Base-by-base conservation (phyloP, 768 basidiomycete species). In the Dacryopinax spathularia region DNA sequence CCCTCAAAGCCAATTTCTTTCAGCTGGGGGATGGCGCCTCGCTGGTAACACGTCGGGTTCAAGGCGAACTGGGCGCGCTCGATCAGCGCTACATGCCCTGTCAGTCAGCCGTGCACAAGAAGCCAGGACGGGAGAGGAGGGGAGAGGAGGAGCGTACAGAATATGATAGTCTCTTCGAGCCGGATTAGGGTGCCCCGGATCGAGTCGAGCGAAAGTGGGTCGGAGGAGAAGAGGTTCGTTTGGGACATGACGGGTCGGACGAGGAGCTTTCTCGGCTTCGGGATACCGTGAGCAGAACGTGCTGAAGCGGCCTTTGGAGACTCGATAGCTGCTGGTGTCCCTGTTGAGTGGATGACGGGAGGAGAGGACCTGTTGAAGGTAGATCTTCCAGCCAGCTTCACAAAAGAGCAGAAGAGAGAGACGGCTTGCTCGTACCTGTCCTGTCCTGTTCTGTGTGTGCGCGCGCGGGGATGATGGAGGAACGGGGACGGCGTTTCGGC, bases 101-200 rank as follows among this genome's bases (percentile, higher is more conserved):
- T 29, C 13, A 6, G 22, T 1, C n/a, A 60, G 37, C 0, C 29
- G 22, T 48, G 6, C 33, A 15, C 10, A 35, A 33, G 4, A 9
- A 41, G 10, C 31, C 9, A 33, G 2, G 37, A 37, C 16, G 7
- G 18, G 15, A 48, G 37, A 34, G 34, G 34, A n/a, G n/a, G n/a
- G 2, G 37, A 37, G 10, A 12, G 18, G 15, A 48, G 37, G 33
- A 33, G 34, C 76, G 66, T 37, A 78, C 78, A 70, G 74, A 99
- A 99, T 74, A 98, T 98, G 78, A 99, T 98, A 22, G 95, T 99
- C 69, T 99, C 96, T 72, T 99, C 96, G 25, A 99, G 83, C 29
- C 96, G 83, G 66, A 81, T 85, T 16, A 99, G 79, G 56, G 93
- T 88, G 22, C 84, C 84, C 63, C 96, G 80, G 69, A 99, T 98